Evolutionary conservation across 2,329 filamentous ascomycete species (phyloP).

Genomic region (Zymoseptoria ardabiliae): DNA sequence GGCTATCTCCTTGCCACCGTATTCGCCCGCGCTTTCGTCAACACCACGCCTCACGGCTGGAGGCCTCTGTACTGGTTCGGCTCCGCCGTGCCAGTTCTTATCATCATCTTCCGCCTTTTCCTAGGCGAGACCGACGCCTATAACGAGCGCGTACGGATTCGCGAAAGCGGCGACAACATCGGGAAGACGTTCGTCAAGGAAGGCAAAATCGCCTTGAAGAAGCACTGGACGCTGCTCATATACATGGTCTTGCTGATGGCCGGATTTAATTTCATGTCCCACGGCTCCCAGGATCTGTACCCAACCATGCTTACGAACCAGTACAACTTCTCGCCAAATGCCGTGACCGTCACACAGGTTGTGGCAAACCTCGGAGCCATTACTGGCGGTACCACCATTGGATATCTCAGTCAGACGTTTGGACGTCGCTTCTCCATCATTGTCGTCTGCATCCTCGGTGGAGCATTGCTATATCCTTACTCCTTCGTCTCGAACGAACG

Average conservation of each 20-base stretch:
- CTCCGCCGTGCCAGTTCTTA: slow-evolving; percentile 68
- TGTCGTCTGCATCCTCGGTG: slow-evolving; percentile 52
- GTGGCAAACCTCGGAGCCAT: slow-evolving; percentile 46
- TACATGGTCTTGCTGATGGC: slow-evolving; percentile 85
- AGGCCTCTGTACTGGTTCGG: slow-evolving; percentile 85
- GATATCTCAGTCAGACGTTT: slow-evolving; percentile 41
- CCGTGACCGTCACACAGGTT: slow-evolving; percentile 43
- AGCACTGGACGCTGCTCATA: slow-evolving; percentile 70
- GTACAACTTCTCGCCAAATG: slow-evolving; percentile 45
- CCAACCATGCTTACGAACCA: slow-evolving; percentile 54
- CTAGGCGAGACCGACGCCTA: slow-evolving; percentile 75
- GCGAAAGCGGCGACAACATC: slow-evolving; percentile 53
- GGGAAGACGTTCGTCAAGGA: slow-evolving; percentile 65
- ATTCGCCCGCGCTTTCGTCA: slow-evolving; percentile 51
- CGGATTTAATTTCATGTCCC: slow-evolving; percentile 87
- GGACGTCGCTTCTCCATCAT: slow-evolving; percentile 43
- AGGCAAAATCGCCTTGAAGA: slow-evolving; percentile 68
- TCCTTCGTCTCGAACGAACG: slow-evolving; percentile 56
- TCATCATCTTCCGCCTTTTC: slow-evolving; percentile 70
- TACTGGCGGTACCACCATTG: slow-evolving; percentile 39
- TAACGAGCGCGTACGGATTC: slow-evolving; percentile 56
- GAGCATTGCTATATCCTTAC: slow-evolving; percentile 77
- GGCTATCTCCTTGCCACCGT: slow-evolving; percentile 51
- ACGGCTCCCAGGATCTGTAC: slow-evolving; percentile 63
- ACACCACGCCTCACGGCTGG: slow-evolving; percentile 75